Base-by-base conservation (phyloP, 2,329 filamentous ascomycete species). In the Fusarium vanettenii region DNA sequence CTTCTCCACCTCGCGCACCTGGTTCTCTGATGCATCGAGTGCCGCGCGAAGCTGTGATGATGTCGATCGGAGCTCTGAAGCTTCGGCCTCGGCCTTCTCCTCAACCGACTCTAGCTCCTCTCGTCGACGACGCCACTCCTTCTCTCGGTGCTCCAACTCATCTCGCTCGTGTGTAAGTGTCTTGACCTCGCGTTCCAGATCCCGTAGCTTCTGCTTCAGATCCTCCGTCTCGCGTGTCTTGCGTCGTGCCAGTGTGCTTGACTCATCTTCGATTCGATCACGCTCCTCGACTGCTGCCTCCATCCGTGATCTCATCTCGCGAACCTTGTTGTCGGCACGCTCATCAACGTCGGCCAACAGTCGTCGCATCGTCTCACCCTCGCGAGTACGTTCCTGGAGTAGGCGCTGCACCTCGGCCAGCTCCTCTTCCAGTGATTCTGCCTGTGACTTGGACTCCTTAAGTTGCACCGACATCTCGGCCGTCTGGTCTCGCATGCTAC, bases 341-440 rank as follows among this genome's bases (percentile, higher is more conserved):
- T 93, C 91, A 81, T 98, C 95, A 10, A 95, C 94, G 75, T 98
- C 96, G 18, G 92, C 92, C 14, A 99, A 86, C 69, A 98, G 88
- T 59, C 95, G 89, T 37, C 97, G 91, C 95, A 99, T 98, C 1
- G 95, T 98, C 85, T 98, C 96, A 29, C 92, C 94, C 84, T 99
- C 97, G 50, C 97, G 91, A 5, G 94, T 96, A 29, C 97, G 92
- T 83, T 99, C 97, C 62, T 90, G 91, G 3, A 99, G 89, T 70
- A 98, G 89, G 67, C 94, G 91, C 81, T 97, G 95, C 4, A 95
- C 93, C 82, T 99, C 97, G 1, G 91, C 91, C 1, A 98, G 88
- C 82, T 99, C 97, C 83, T 99, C 97, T 79, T 98, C 96, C 1
- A 98, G 86, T 67, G 92, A 94, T 79, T 98, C 95, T 43, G 92